Percentiles rank a stretch among this genome's conserved stretches.
These are phyloP conservation scores for Clavispora fructus DNA, from an alignment of 805 yeast genomes.

Conservation along the genomic window DNA sequence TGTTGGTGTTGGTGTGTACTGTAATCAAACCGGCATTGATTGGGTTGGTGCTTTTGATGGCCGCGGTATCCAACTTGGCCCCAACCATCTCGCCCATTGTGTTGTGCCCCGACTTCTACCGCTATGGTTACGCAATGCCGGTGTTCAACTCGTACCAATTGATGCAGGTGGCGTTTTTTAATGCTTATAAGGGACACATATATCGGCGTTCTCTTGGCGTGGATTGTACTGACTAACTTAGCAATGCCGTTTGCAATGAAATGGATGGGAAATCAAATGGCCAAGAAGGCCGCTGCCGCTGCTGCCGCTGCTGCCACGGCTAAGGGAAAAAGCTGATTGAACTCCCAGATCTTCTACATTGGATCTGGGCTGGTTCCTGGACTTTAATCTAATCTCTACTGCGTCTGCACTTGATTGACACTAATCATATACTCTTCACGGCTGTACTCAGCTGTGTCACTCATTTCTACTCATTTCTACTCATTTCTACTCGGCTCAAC, in stretches of 20 bases:
- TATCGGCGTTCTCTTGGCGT: slow-evolving; percentile 26
- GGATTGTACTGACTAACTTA: slow-evolving; percentile 25
- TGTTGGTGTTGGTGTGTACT: slow-evolving; percentile 18
- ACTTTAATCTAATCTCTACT: too few species aligned
- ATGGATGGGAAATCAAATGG: slow-evolving; percentile 8
- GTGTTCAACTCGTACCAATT: slow-evolving; percentile 25
- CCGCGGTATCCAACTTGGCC: slow-evolving; percentile 25
- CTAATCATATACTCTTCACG: too few species aligned
- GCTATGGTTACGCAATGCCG: slow-evolving; percentile 37
- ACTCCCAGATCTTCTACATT: too few species aligned
- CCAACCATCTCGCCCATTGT: slow-evolving; percentile 29
- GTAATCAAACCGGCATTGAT: slow-evolving; percentile 22
- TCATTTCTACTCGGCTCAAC: too few species aligned
- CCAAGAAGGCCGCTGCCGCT: slow-evolving; percentile 1
- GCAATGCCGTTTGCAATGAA: slow-evolving; percentile 24
- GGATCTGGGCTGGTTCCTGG: too few species aligned
- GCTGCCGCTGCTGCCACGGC: not conserved
- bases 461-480: too few species aligned
- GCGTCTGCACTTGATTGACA: too few species aligned
- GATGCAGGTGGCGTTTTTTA: slow-evolving; percentile 27
- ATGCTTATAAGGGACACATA: slow-evolving; percentile 31
- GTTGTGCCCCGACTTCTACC: slow-evolving; percentile 25
- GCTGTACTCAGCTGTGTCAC: too few species aligned
- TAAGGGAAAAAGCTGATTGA: too few species aligned
- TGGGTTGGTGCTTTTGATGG: slow-evolving; percentile 23